Base-by-base conservation (phyloP, 352 stramenopile genomes). In the Phytophthora syringae region DNA sequence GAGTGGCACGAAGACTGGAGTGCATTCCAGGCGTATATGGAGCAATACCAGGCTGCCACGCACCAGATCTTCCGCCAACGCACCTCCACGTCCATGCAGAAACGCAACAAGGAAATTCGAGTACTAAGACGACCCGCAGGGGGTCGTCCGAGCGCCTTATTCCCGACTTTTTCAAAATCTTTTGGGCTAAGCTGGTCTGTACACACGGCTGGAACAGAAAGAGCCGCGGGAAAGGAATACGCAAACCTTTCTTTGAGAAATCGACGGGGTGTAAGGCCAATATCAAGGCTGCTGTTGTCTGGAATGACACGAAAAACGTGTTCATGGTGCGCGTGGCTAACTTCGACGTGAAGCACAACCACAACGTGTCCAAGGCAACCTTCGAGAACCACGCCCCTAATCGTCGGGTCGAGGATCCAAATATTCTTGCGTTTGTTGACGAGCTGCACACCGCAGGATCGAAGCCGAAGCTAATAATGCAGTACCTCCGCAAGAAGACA, bases 151-250 rank as follows among this genome's bases (percentile, higher is more conserved):
- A 36, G 34, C 34, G 34, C 11, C 5, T 57, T 4, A 52, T 64
- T n/a, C 56, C 47, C 0, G 24, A 42, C 7, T 16, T 7, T 15
- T 57, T 64, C 36, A 52, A 64, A 10, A 52, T 40, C 20, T 44
- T 64, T 24, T 64, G 56, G 45, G 45, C 52, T 3, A 64, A 64
- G 25, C 3, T 64, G 0, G 47, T 58, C 3, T 64, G 47, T 7
- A 64, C 47, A 2, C 56, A 64, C 18, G 37, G 36, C 0, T 64
- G 47, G 56, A 43, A 15, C 1, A 10, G 24, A 1, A 64, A 56
- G 12, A 64, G 56, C 18, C 45, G 45, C 5, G 25, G 44, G 1
- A 57, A 56, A 16, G 56, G 28, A 1, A 54, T 49, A 1, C 54
- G 32, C 13, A 61, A 62, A 18, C 2, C 20, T 5, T 53, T 32